A percentile compares a stretch with the other conserved stretches of the same genome.
These are phyloP conservation scores for Zygnema circumcarinatum DNA, from an alignment of 139 green algal genomes.

Conservation along the genomic window DNA sequence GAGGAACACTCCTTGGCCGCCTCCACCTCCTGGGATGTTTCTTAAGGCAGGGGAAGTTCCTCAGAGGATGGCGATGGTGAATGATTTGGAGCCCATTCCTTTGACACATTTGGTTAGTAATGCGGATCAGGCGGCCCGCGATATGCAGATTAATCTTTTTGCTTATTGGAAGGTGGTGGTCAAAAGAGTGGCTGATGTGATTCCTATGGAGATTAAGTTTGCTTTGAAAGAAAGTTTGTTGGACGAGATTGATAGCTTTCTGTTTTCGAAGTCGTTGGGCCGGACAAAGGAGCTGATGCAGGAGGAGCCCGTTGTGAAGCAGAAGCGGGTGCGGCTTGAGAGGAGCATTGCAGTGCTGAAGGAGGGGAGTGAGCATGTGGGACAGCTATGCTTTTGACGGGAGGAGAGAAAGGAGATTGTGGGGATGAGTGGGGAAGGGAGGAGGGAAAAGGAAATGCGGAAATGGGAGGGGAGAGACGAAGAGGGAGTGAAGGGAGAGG, in stretches of 20 bases:
- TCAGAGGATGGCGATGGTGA: neutral
- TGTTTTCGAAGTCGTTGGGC: neutral
- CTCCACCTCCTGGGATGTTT: neutral
- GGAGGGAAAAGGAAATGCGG: conserved; percentile 26
- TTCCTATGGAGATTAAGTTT: conserved; percentile 42
- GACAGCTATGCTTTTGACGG: neutral
- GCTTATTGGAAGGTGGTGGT: conserved; percentile 37
- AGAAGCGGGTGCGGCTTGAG: neutral
- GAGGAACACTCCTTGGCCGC: neutral
- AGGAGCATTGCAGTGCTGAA: neutral
- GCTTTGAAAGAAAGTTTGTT: conserved; percentile 17
- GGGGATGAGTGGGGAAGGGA: too few species aligned
- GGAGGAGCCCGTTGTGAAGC: conserved; percentile 6
- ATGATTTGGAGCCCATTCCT: conserved; percentile 18
- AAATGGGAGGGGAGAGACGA: too few species aligned
- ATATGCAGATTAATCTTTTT: conserved; percentile 40
- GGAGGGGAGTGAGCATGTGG: neutral
- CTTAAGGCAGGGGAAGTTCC: neutral
- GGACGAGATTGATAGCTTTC: conserved; percentile 2
- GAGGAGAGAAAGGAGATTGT: neutral
- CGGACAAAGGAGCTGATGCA: conserved; percentile 8
- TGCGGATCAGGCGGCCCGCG: conserved; percentile 12
- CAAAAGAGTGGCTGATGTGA: conserved; percentile 32
- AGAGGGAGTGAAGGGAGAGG: too few species aligned
- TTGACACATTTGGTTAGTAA: conserved; percentile 8